These are phyloP conservation scores for Hypsizygus marmoreus DNA, from an alignment of 768 basidiomycete genomes.

Conservation along the genomic window DNA sequence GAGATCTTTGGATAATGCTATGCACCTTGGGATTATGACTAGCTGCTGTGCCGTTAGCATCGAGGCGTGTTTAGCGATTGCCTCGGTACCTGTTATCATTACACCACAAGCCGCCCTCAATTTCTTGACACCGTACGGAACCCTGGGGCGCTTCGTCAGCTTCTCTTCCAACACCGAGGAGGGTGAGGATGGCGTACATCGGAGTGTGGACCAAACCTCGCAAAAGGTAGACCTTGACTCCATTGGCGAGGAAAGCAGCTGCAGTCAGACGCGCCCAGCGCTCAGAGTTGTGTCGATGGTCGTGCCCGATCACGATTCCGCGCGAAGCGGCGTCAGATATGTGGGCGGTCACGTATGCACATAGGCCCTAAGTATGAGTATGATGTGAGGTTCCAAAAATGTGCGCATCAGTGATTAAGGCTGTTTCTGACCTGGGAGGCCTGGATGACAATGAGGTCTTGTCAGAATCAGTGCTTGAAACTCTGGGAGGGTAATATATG, in stretches of 20 bases:
- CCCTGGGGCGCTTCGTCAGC: conserved; percentile 41
- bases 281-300: conserved; percentile 81
- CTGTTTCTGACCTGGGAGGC: conserved; percentile 64
- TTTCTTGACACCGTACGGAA: conserved; percentile 74
- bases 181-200: conserved; percentile 44
- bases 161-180: background rate
- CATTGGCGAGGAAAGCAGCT: conserved; percentile 61
- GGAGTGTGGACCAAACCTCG: conserved; percentile 79
- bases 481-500: background rate
- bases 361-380: conserved; percentile 81
- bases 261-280: conserved; percentile 80
- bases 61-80: conserved; percentile 1
- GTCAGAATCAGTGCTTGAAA: background rate
- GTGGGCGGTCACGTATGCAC: conserved; percentile 63
- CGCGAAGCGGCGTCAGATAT: conserved; percentile 53
- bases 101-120: conserved; percentile 78
- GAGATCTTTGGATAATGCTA: background rate
- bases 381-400: conserved; percentile 3
- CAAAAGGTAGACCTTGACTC: conserved; percentile 70
- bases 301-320: conserved; percentile 84
- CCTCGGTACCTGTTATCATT: conserved; percentile 82
- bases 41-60: conserved; percentile 50
- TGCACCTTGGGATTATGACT: conserved; percentile 87
- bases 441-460: conserved; percentile 76
- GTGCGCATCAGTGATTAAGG: background rate